Base-by-base conservation (phyloP, 2,329 filamentous ascomycete species). In the Penicillium vulpinum region DNA sequence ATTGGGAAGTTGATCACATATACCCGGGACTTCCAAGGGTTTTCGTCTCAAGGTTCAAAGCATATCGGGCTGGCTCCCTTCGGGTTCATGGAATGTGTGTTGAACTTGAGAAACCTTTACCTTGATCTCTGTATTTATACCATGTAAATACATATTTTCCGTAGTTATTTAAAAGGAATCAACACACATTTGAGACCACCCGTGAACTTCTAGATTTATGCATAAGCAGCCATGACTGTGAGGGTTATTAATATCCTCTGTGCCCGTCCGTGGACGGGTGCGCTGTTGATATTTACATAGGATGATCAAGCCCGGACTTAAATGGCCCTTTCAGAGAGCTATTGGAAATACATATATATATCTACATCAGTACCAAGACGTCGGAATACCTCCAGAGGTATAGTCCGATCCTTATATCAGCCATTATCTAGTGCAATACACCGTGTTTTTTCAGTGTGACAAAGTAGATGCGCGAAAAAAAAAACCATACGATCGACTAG, bases 381-480 rank as follows among this genome's bases (percentile, higher is more conserved):
- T 11, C 13, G 18, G 11, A 39, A 18, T 21, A 11, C 10, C 5
- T n/a, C n/a, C n/a, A n/a, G n/a, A n/a, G n/a, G n/a, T 39, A 18
- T 21, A n/a, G 16, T 1, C n/a, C 6, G 18, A 21, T 21, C n/a
- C 10, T 10, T 13, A 13, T 21, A 13, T 5, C 9, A 21, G 2
- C 21, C n/a, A 21, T 18, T 21, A 15, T 11, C 18, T 13, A 22
- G 18, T 13, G 3, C 40, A 26, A 24, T 18, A 40, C 13, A 9
- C 7, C 7, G 24, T 18, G 11, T 97, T 88, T 77, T 97, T 96
- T 88, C 60, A 88, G 81, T 58, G 86, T 96, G 39, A 91, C 95
- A 21, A 86, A 89, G 64, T 92, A 97, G 82, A 83, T 85, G 28
- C 82, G 93, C 49, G 97, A 97, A 75, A 75, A 85, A 48, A 97